A percentile compares a stretch with the other conserved stretches of the same genome.
phyloP scores from a whole-genome alignment of 2,329 filamentous ascomycete species.

The Claviceps citrina region DNA sequence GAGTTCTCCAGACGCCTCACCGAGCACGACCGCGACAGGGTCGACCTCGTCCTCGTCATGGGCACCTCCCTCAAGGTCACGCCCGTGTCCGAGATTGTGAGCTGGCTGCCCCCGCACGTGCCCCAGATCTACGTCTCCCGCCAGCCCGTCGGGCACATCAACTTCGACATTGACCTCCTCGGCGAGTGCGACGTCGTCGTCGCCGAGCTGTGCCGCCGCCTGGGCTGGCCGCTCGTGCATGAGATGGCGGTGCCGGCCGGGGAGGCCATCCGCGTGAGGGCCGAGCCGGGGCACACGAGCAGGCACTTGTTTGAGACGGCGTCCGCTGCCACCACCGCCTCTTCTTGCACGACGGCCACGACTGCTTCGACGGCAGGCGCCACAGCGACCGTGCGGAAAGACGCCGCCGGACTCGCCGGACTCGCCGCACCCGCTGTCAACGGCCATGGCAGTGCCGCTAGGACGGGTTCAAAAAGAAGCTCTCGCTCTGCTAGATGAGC shows the following conservation, averaged over 20 bases:
- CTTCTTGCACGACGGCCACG: neutral
- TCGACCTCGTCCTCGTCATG: constrained; percentile 87
- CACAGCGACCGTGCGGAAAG: too few species aligned
- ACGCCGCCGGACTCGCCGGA: too few species aligned
- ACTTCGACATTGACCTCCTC: constrained; percentile 93
- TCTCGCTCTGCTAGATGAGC: neutral
- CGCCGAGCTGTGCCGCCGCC: constrained; percentile 65
- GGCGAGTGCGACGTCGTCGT: constrained; percentile 89
- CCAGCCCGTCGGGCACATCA: constrained; percentile 71
- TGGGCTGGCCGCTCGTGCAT: constrained; percentile 67
- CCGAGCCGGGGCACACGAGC: constrained; percentile 19
- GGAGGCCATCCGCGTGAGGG: constrained; percentile 42
- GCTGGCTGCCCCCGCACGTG: constrained; percentile 60
- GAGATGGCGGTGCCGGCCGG: constrained; percentile 66
- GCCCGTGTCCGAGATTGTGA: constrained; percentile 82
- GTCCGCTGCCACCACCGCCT: neutral
- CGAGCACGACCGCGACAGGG: constrained; percentile 62
- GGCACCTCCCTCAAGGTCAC: constrained; percentile 92
- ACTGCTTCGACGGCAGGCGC: too few species aligned
- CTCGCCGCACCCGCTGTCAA: too few species aligned
- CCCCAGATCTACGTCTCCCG: constrained; percentile 85
- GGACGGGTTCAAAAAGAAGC: neutral
- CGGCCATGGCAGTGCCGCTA: too few species aligned
- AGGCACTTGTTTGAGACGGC: constrained; percentile 22
- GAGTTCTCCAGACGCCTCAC: constrained; percentile 68